These are phyloP conservation scores for Backusella parvicylindrica DNA, from an alignment of 192 early-diverging fungal genomes.

Conservation along the genomic window DNA sequence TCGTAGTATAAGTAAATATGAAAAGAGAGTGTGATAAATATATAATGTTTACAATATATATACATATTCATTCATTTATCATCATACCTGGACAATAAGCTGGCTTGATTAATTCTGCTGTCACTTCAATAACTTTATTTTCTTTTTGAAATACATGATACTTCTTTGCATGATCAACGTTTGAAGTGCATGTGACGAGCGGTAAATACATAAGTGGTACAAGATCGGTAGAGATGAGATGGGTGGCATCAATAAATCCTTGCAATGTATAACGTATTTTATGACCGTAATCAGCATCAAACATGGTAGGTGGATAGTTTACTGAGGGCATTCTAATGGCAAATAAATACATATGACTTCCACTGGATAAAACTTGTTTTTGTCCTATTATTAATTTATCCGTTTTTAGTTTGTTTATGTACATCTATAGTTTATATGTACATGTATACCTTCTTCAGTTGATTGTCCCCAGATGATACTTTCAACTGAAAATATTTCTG, in stretches of 20 bases:
- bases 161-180: neutral
- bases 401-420: neutral
- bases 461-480: constrained; percentile 13
- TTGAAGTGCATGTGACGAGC: constrained; percentile 7
- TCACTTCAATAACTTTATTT: constrained; percentile 5
- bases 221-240: neutral
- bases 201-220: constrained; percentile 27
- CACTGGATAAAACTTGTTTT: constrained; percentile 5
- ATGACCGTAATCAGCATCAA: constrained; percentile 12
- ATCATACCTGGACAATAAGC: constrained; percentile 30
- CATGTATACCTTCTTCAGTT: neutral
- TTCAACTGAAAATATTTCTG: constrained; percentile 17
- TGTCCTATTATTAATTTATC: neutral
- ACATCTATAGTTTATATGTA: neutral
- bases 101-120: constrained; percentile 19
- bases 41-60: neutral
- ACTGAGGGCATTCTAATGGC: constrained; percentile 29
- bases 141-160: neutral
- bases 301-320: constrained; percentile 30
- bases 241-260: constrained; percentile 15
- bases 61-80: neutral
- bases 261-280: constrained; percentile 24
- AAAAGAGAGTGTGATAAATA: neutral
- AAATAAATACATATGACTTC: constrained; percentile 32
- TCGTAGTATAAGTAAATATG: constrained; percentile 8